Evolutionary conservation across 441 rosid genomes (phyloP).

Genomic region (Raphanus hybrid): DNA sequence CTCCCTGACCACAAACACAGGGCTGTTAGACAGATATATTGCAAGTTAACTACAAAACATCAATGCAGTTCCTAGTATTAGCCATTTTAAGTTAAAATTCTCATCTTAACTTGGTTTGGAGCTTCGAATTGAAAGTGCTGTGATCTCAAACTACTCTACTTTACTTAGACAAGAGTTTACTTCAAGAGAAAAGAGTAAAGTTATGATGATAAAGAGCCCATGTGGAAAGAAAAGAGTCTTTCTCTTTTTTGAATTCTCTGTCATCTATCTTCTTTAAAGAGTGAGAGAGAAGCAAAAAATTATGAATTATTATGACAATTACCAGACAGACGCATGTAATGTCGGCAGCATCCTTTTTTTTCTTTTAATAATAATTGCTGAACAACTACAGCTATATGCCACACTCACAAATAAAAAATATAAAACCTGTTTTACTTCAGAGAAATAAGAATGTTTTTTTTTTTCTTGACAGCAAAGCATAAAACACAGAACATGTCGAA

Average conservation of each 20-base stretch:
- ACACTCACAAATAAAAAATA: conserved; percentile 13
- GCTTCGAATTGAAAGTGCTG: conserved; percentile 12
- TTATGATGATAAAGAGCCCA: conserved; percentile 30
- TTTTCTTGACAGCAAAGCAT: conserved; percentile 41
- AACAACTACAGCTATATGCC: conserved; percentile 34
- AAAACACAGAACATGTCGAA: conserved; percentile 28
- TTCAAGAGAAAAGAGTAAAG: conserved; percentile 31
- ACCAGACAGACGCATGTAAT: conserved; percentile 34
- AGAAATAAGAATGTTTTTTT: conserved; percentile 38
- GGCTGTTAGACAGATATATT: not conserved
- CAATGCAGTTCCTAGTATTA: not conserved
- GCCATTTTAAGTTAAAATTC: not conserved
- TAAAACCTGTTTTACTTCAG: not conserved
- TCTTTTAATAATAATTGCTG: conserved; percentile 42
- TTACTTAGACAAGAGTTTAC: conserved; percentile 26
- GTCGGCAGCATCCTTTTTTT: conserved; percentile 38
- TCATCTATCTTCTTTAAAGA: conserved; percentile 32
- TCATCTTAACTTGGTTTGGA: not conserved
- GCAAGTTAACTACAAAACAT: conserved; percentile 5
- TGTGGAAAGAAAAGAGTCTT: conserved; percentile 33
- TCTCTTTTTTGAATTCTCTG: conserved; percentile 13
- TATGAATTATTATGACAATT: conserved; percentile 39
- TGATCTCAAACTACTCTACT: conserved; percentile 21
- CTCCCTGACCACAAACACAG: conserved; percentile 58
- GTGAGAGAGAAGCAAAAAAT: conserved; percentile 43